phyloP scores from a whole-genome alignment of 805 yeast species.

The Ogataea paraovalis region DNA sequence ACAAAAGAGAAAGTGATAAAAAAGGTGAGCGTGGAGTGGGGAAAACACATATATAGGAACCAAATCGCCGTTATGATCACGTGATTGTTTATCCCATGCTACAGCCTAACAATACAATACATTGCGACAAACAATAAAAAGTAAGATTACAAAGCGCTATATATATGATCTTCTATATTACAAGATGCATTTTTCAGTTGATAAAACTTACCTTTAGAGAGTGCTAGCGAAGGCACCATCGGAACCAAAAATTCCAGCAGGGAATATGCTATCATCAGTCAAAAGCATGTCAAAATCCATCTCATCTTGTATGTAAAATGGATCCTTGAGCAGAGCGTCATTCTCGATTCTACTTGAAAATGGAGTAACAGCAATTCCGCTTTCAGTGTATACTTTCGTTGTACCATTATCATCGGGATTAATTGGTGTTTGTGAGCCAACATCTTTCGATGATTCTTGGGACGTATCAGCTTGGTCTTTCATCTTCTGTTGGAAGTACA shows the following conservation, averaged over 20 bases:
- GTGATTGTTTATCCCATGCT: no score
- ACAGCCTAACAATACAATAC: no score
- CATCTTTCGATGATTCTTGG: background rate
- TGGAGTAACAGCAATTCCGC: background rate
- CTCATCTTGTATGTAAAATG: background rate
- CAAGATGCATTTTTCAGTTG: no score
- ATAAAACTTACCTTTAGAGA: no score
- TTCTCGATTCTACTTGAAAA: background rate
- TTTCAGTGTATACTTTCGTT: background rate
- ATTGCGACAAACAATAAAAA: no score
- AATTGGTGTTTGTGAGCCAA: background rate
- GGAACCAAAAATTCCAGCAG: background rate
- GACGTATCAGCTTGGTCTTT: background rate
- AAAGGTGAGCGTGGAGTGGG: no score
- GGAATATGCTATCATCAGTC: background rate
- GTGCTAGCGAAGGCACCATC: background rate
- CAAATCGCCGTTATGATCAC: no score
- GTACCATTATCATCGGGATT: background rate
- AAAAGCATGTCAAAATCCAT: conserved; percentile 4
- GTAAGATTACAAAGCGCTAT: no score
- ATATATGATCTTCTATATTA: no score
- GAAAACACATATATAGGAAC: no score
- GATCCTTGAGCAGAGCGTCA: background rate
- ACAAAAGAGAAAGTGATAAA: no score
- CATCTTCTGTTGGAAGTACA: background rate